phyloP scores from a whole-genome alignment of 192 early-diverging fungal species.

The Mortierella alpina region DNA sequence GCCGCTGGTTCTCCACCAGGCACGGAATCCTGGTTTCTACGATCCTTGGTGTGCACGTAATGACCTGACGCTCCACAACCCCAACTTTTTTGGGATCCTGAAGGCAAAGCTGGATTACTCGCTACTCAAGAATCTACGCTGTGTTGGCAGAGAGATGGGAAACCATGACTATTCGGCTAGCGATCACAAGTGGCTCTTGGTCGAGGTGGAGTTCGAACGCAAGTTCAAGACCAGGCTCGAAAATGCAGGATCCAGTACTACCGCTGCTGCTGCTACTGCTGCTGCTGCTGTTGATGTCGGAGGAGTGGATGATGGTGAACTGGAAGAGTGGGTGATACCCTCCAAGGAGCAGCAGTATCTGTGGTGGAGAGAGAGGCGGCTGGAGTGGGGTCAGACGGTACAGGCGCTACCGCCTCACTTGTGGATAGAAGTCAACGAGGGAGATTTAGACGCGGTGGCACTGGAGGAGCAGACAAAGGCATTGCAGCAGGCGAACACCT shows the following conservation, averaged over 20 bases:
- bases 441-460: background rate
- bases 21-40: constrained; percentile 80
- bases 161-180: constrained; percentile 73
- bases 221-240: constrained; percentile 12
- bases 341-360: constrained; percentile 48
- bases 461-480: background rate
- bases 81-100: constrained; percentile 70
- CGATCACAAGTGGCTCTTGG: constrained; percentile 79
- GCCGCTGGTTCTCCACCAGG: constrained; percentile 54
- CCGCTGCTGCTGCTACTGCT: too few relatives aligned
- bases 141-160: constrained; percentile 62
- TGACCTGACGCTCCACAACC: constrained; percentile 75
- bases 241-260: background rate
- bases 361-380: constrained; percentile 46
- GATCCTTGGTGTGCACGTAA: constrained; percentile 73
- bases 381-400: constrained; percentile 30
- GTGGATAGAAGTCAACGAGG: background rate
- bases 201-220: constrained; percentile 60
- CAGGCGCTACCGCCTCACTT: constrained; percentile 5
- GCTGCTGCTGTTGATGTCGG: too few relatives aligned
- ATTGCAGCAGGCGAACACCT: background rate
- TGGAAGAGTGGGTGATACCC: constrained; percentile 2
- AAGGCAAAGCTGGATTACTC: constrained; percentile 82
- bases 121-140: constrained; percentile 66
- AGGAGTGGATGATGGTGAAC: background rate